phyloP scores from a whole-genome alignment of 2,329 filamentous ascomycete genomes.

The Phaeomoniella chlamydospora region DNA sequence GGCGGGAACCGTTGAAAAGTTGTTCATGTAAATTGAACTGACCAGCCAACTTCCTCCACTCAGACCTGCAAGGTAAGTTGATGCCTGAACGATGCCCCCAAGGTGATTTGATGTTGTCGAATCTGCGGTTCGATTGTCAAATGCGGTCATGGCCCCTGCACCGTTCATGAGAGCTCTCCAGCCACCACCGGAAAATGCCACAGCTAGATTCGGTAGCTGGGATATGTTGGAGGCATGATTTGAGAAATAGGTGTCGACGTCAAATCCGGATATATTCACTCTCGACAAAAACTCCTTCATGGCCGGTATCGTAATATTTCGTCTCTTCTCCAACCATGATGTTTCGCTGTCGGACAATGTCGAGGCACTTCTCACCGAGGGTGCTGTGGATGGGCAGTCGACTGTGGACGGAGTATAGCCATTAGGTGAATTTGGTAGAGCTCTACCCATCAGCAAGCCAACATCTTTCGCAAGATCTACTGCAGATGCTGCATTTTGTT shows the following conservation, averaged over 20 bases:
- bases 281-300: conserved; percentile 60
- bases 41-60: conserved; percentile 77
- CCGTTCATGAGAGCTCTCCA: conserved; percentile 79
- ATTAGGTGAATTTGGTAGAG: conserved; percentile 42
- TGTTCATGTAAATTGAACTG: conserved; percentile 63
- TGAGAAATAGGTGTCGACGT: conserved; percentile 60
- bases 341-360: conserved; percentile 54
- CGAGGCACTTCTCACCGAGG: conserved; percentile 50
- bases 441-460: conserved; percentile 16
- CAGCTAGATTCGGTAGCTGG: conserved; percentile 52
- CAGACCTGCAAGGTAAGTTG: conserved; percentile 68
- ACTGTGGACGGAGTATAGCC: conserved; percentile 58
- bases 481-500: not conserved
- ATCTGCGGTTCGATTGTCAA: conserved; percentile 56
- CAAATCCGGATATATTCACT: conserved; percentile 62
- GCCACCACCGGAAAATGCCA: conserved; percentile 71
- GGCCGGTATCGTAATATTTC: conserved; percentile 59
- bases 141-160: conserved; percentile 64
- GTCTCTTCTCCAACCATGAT: conserved; percentile 57
- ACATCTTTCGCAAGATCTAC: conserved; percentile 1
- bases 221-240: conserved; percentile 38
- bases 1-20: conserved; percentile 55
- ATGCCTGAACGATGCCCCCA: conserved; percentile 64
- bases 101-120: conserved; percentile 52
- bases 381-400: conserved; percentile 54